These are phyloP conservation scores for Nakazawaea laoshanensis DNA, from an alignment of 805 yeast species.

Conservation along the genomic window DNA sequence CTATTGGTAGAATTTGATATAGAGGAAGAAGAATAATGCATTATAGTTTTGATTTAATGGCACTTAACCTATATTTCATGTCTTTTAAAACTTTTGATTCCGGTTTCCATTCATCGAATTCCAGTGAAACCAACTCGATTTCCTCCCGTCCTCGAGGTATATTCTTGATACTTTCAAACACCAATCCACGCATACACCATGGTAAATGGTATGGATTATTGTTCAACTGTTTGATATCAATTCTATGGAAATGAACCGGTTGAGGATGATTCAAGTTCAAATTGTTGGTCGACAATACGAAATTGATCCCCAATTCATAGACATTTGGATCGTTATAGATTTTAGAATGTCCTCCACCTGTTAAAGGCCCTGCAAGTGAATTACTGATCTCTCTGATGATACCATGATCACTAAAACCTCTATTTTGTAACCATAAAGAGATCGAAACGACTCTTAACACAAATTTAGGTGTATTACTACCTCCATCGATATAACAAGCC, in stretches of 20 bases:
- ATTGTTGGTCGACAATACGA: slow-evolving; percentile 69
- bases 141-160: slow-evolving; percentile 42
- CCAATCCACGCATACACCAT: slow-evolving; percentile 84
- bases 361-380: slow-evolving; percentile 78
- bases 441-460: slow-evolving; percentile 66
- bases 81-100: slow-evolving; percentile 76
- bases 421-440: slow-evolving; percentile 65
- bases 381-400: slow-evolving; percentile 77
- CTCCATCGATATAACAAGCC: slow-evolving; percentile 83
- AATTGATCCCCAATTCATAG: slow-evolving; percentile 69
- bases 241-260: slow-evolving; percentile 25
- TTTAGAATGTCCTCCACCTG: slow-evolving; percentile 93
- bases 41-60: slow-evolving; percentile 22
- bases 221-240: slow-evolving; percentile 58
- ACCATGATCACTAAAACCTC: slow-evolving; percentile 80
- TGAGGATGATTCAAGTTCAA: slow-evolving; percentile 23
- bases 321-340: slow-evolving; percentile 82
- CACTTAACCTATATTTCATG: slow-evolving; percentile 50
- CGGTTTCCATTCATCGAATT: slow-evolving; percentile 85
- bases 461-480: slow-evolving; percentile 72
- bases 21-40: slow-evolving; percentile 13
- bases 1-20: slow-evolving; percentile 20
- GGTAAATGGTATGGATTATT: slow-evolving; percentile 82
- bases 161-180: slow-evolving; percentile 38
- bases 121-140: slow-evolving; percentile 49